Base-by-base conservation (phyloP, 1,139 yeast genomes). In the Geotrichum aggregatum region DNA sequence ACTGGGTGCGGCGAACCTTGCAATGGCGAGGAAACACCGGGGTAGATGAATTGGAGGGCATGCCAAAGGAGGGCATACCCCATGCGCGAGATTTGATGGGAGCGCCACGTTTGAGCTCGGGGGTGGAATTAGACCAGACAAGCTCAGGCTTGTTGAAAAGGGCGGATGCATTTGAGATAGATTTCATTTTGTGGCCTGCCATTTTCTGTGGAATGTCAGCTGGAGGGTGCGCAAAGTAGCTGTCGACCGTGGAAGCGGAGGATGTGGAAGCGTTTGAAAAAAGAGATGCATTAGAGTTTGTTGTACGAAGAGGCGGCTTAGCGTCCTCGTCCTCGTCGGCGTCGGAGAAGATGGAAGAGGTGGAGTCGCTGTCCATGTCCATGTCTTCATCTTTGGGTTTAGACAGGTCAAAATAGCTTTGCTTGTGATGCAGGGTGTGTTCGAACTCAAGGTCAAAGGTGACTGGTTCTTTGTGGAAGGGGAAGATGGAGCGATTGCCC, bases 1-100 rank as follows among this genome's bases (percentile, higher is more conserved):
- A 80, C 60, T 82, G 87, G 24, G 83, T 80, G 54, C 88, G 73
- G 52, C 88, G 71, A 53, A 78, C 76, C 58, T 76, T 75, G 49
- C 58, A 54, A 47, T 52, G 47, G 44, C 50, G 55, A 18, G 48
- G 48, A 33, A 38, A 43, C 36, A 16, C 59, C 55, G 36, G 62
- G 54, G 52, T 38, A 14, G 44, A 28, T 52, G 52, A 28, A n/a
- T 19, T 34, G 24, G 26, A 8, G 18, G 39, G n/a, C 31, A 19
- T 33, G 22, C 41, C 40, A 28, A 42, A 13, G 13, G 44, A 28
- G 31, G 48, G 42, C 21, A 45, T 28, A 10, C 34, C 47, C 47
- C 47, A 42, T 2, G 47, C 39, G 14, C 34, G 49, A 1, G 34
- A 8, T n/a, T 45, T 45, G 26, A 16, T 31, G 7, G 44, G 47